Evolutionary conservation across 495 filamentous ascomycete genomes (phyloP).

Genomic region (Lepraria neglecta): DNA sequence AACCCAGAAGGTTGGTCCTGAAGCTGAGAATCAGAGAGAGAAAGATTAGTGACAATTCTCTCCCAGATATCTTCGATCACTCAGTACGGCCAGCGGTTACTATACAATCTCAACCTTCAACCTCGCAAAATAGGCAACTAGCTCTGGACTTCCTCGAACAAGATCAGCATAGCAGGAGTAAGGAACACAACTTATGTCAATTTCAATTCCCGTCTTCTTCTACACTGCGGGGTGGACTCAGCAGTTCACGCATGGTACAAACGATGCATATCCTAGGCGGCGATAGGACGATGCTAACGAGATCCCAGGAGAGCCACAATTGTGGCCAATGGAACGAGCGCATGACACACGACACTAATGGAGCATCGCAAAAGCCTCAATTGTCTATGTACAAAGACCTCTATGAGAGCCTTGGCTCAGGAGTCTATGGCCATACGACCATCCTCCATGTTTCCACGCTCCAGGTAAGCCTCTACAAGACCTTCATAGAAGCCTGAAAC

Average conservation of each 20-base stretch:
- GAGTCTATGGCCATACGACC: neutral
- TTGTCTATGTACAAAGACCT: neutral
- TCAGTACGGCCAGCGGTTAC: constrained; percentile 11
- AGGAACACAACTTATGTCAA: neutral
- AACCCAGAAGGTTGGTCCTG: constrained; percentile 37
- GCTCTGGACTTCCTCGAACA: constrained; percentile 23
- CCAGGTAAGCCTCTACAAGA: constrained; percentile 1
- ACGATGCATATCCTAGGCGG: neutral
- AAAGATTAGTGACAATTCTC: neutral
- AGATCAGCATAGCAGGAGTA: constrained; percentile 18
- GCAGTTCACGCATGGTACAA: constrained; percentile 6
- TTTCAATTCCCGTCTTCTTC: constrained; percentile 11
- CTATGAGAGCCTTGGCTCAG: neutral
- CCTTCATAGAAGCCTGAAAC: neutral
- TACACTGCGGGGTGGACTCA: constrained; percentile 10
- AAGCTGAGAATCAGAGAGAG: neutral
- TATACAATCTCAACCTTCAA: constrained; percentile 18
- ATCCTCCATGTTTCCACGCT: constrained; percentile 17
- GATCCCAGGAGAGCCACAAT: neutral
- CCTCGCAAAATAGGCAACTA: constrained; percentile 19
- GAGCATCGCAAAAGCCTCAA: neutral
- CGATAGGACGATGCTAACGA: neutral
- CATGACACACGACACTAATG: neutral
- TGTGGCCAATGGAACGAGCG: constrained; percentile 5
- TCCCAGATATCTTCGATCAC: constrained; percentile 29